phyloP scores from a whole-genome alignment of 495 filamentous ascomycete species.

The Penicillium herquei region DNA sequence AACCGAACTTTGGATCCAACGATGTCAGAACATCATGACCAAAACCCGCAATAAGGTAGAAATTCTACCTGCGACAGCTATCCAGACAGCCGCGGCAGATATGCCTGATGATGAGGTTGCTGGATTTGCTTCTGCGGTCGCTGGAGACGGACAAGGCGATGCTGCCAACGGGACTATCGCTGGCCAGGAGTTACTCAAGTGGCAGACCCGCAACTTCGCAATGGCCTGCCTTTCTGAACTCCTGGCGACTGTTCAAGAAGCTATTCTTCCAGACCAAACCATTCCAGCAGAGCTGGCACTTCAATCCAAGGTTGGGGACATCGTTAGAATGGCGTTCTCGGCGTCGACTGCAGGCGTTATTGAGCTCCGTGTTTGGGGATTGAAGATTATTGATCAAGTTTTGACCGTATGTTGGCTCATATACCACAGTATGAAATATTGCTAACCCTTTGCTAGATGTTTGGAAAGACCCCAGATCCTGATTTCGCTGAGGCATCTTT shows the following conservation, averaged over 20 bases:
- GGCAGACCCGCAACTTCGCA: conserved; percentile 94
- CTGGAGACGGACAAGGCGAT: conserved; percentile 62
- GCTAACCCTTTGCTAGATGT: conserved; percentile 52
- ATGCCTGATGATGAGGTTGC: conserved; percentile 95
- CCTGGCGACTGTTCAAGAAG: conserved; percentile 69
- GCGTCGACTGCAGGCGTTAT: conserved; percentile 93
- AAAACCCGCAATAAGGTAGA: conserved; percentile 69
- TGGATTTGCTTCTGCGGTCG: conserved; percentile 77
- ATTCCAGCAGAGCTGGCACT: conserved; percentile 71
- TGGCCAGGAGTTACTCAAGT: conserved; percentile 84
- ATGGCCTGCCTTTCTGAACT: conserved; percentile 90
- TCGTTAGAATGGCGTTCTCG: conserved; percentile 97
- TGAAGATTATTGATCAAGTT: conserved; percentile 91
- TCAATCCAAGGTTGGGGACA: conserved; percentile 82
- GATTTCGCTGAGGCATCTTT: conserved; percentile 95
- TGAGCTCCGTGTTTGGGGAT: conserved; percentile 79
- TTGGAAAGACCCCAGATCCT: conserved; percentile 92
- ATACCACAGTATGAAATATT: no score
- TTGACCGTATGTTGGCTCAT: conserved; percentile 51
- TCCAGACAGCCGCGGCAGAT: conserved; percentile 62
- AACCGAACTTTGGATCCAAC: conserved; percentile 78
- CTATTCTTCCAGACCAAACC: conserved; percentile 65
- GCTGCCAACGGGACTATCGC: conserved; percentile 55
- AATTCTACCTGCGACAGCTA: conserved; percentile 39
- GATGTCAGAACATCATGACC: conserved; percentile 84